A percentile compares a stretch with the other conserved stretches of the same genome.
These are phyloP conservation scores for Mycena indigotica DNA, from an alignment of 768 basidiomycete species.

Conservation along the genomic window DNA sequence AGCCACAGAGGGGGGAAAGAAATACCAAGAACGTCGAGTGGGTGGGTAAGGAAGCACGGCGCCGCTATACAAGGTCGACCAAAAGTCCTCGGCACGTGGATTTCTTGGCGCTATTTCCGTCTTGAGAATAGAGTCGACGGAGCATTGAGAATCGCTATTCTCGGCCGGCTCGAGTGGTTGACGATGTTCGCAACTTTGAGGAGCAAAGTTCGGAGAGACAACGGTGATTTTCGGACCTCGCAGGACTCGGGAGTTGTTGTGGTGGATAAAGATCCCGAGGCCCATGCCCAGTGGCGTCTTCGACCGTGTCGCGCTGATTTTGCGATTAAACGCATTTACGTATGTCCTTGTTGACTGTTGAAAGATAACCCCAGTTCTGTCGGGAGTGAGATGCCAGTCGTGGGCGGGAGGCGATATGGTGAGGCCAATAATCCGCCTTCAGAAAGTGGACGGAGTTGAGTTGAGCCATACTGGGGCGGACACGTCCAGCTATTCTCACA, in stretches of 20 bases:
- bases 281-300: background rate
- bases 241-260: too few relatives aligned
- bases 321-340: background rate
- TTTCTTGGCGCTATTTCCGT: background rate
- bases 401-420: too few relatives aligned
- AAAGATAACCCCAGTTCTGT: background rate
- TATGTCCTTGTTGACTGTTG: background rate
- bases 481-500: background rate
- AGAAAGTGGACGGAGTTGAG: background rate
- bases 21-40: too few relatives aligned
- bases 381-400: background rate
- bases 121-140: background rate
- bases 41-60: background rate
- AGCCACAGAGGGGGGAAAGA: too few relatives aligned
- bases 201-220: background rate
- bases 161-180: background rate
- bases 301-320: background rate
- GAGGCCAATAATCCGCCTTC: background rate
- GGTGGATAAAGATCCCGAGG: background rate
- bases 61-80: background rate
- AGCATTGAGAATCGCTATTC: too few relatives aligned
- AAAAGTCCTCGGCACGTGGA: background rate
- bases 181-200: background rate
- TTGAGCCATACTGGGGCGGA: background rate
- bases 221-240: background rate